These are phyloP conservation scores for Xerocomus spinulosus DNA, from an alignment of 768 basidiomycete genomes.

Conservation along the genomic window DNA sequence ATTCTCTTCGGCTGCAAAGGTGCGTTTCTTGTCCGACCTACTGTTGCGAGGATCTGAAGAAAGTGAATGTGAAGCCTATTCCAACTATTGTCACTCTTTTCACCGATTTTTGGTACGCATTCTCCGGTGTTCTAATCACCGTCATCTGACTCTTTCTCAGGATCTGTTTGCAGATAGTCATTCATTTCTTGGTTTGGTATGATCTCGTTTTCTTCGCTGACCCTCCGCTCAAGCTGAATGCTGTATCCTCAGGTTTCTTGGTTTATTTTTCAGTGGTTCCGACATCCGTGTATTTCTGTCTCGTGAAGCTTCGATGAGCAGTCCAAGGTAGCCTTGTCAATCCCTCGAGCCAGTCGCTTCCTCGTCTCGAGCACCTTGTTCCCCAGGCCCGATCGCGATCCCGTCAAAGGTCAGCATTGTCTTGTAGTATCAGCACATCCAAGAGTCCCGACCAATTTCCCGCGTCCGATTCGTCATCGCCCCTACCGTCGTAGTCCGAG, in stretches of 20 bases:
- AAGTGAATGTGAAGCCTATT: background rate
- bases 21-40: background rate
- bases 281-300: background rate
- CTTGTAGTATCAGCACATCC: background rate
- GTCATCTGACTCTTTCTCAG: background rate
- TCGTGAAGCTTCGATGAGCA: no score
- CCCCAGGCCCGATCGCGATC: no score
- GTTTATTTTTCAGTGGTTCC: background rate
- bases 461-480: background rate
- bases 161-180: background rate
- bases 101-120: background rate
- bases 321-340: no score
- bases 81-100: constrained; percentile 20
- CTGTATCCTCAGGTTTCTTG: background rate
- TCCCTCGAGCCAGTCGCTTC: no score
- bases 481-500: background rate
- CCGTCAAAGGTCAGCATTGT: no score
- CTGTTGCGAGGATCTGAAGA: background rate
- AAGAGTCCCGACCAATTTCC: background rate
- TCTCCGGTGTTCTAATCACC: background rate
- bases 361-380: no score
- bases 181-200: background rate
- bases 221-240: background rate
- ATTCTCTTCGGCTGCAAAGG: background rate
- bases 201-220: background rate